Evolutionary conservation across 2,329 filamentous ascomycete species (phyloP).

Genomic region (Fusarium virguliforme): DNA sequence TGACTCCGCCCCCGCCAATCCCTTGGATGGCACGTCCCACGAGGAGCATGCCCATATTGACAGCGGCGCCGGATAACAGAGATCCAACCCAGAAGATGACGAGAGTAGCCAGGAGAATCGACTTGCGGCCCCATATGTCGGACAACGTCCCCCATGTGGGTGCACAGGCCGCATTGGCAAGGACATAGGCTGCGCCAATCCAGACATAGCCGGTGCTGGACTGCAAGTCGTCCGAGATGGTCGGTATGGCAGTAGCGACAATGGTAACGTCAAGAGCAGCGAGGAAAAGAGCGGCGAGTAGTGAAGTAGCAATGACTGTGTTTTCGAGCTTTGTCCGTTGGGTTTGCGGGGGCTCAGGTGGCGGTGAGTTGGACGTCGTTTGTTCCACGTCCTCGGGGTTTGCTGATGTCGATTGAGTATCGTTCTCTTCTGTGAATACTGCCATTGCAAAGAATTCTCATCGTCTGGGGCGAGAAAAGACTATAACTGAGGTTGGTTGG

Average conservation of each 20-base stretch:
- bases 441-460: background rate
- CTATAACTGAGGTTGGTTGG: no score
- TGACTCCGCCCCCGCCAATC: conserved; percentile 8
- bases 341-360: background rate
- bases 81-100: conserved; percentile 14
- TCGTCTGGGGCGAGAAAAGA: background rate
- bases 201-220: conserved; percentile 23
- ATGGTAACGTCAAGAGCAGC: background rate
- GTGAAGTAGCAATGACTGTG: background rate
- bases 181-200: conserved; percentile 26
- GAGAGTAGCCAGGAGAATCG: conserved; percentile 12
- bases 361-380: background rate
- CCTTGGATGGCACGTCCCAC: conserved; percentile 23
- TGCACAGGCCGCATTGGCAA: conserved; percentile 14
- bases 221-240: conserved; percentile 14
- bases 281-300: background rate
- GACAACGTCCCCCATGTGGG: conserved; percentile 22
- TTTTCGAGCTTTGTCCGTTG: conserved; percentile 7
- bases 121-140: conserved; percentile 33
- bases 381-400: background rate
- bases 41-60: conserved; percentile 25
- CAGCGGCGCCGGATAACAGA: conserved; percentile 8
- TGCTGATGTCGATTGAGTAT: background rate
- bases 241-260: conserved; percentile 19
- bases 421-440: background rate